Base-by-base conservation (phyloP, 805 yeast genomes). In the Debaryomyces tyrocola region DNA sequence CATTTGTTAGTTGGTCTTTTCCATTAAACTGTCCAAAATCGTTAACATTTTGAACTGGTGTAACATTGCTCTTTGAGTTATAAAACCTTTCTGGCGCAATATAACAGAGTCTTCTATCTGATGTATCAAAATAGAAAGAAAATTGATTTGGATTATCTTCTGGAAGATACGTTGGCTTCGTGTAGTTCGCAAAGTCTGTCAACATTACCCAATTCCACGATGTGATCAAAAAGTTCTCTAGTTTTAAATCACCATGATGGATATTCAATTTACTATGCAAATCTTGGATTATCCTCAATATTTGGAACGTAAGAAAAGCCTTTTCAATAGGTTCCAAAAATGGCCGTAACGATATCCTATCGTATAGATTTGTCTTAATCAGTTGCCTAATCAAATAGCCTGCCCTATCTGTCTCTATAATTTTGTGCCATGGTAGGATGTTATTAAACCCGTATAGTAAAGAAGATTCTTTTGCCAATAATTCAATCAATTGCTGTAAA, bases 91-190 rank as follows among this genome's bases (percentile, higher is more conserved):
- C 99, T 0, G 99, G 99, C 0, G 99, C 98, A 37, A 94, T 64
- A 63, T 92, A 92, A 64, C 99, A 94, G 2, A 82, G 79, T 56
- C 96, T 76, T 52, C 97, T 74, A 60, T 82, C 88, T 2, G 96
- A 87, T 2, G 92, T 88, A 66, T 94, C 98, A 61, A 91, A 94
- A 64, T 85, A 94, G 59, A 92, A 94, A 0, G 94, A 83, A 57
- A 87, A 94, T 51, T 87, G 92, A 10, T 91, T 87, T 0, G 98
- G 97, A 58, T 94, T 92, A 54, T 90, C 94, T 52, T 88, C 96
- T 0, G 98, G 97, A 28, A 94, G 67, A 55, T 77, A 82, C 0
- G 82, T 82, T 0, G 99, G 99, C 64, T 94, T 94, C 12, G 56
- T 58, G 60, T 85, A 80, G 0, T 82, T 74, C 2, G 97, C 86